phyloP scores from a whole-genome alignment of 371 early-diverging fungal genomes.

The Entomophthora muscae region DNA sequence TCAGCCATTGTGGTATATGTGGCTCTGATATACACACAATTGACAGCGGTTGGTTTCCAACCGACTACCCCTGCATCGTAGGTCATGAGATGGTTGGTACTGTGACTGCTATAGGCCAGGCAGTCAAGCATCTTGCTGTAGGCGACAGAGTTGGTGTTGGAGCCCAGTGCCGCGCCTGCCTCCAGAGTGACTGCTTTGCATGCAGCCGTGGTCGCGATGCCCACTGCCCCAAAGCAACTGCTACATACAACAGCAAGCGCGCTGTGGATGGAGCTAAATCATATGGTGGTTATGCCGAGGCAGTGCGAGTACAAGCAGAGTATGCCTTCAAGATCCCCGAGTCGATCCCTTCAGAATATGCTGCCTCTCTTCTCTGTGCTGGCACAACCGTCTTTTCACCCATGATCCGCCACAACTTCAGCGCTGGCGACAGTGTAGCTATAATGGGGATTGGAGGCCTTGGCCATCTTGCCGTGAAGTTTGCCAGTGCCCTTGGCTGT shows the following conservation, averaged over 20 bases:
- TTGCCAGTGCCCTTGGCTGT: conserved; percentile 33
- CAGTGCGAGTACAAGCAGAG: conserved; percentile 20
- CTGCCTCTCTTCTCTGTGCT: conserved; percentile 41
- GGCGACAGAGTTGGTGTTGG: conserved; percentile 65
- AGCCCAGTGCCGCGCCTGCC: conserved; percentile 30
- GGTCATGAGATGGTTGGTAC: conserved; percentile 65
- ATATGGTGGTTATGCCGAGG: conserved; percentile 27
- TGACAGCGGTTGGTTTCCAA: conserved; percentile 32
- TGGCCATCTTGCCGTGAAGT: conserved; percentile 53
- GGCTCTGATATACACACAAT: conserved; percentile 42
- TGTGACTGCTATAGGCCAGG: conserved; percentile 31
- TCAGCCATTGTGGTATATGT: conserved; percentile 39
- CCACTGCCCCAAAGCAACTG: conserved; percentile 30
- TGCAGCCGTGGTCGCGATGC: conserved; percentile 57
- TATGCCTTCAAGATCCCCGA: conserved; percentile 34
- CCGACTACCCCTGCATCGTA: conserved; percentile 21
- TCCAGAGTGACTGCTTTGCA: conserved; percentile 24
- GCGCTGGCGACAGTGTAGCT: conserved; percentile 34
- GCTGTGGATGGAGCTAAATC: conserved; percentile 10
- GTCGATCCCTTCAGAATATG: conserved; percentile 21
- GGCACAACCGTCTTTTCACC: conserved; percentile 49
- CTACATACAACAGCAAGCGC: conserved; percentile 13
- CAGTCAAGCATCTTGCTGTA: conserved; percentile 26
- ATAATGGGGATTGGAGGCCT: conserved; percentile 53
- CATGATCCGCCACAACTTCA: conserved; percentile 27